Conservation (phyloP, 2,329 filamentous ascomycete genomes). For the Fusarium agapanthi region DNA sequence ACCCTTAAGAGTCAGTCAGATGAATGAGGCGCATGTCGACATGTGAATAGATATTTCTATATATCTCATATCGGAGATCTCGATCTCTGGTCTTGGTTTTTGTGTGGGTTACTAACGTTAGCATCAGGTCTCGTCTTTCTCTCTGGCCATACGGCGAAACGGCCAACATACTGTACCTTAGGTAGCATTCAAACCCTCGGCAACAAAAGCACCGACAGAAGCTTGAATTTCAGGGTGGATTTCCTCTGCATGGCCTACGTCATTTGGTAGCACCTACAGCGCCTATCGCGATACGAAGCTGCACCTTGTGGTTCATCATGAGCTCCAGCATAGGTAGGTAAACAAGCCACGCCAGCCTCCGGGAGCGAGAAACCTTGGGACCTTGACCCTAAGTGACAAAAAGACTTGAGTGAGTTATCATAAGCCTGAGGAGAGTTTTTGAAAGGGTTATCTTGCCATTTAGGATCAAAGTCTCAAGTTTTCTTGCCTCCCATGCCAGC, state of each 20-base stretch:
- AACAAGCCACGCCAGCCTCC: not conserved
- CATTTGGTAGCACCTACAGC: conserved; percentile 36
- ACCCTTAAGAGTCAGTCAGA: conserved; percentile 18
- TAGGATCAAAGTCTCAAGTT: not conserved
- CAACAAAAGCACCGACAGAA: conserved; percentile 6
- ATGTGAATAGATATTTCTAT: conserved; percentile 27
- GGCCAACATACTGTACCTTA: not conserved
- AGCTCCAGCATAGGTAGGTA: not conserved
- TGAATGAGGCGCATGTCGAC: conserved; percentile 25
- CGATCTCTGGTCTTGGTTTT: conserved; percentile 7
- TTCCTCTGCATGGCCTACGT: conserved; percentile 35
- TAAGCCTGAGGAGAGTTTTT: not conserved
- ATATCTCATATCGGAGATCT: conserved; percentile 17
- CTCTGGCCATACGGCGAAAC: not conserved
- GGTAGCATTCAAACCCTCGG: not conserved
- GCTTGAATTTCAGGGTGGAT: conserved; percentile 24
- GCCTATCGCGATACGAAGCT: conserved; percentile 31
- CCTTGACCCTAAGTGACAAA: not conserved
- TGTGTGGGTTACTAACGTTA: not conserved
- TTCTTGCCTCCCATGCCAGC: not conserved
- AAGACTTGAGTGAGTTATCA: not conserved
- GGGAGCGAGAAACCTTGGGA: not conserved
- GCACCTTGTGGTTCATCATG: conserved; percentile 18
- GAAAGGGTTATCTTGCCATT: not conserved
- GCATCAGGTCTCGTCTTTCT: not conserved